These are phyloP conservation scores for Aspergillus sclerotialis DNA, from an alignment of 2,329 filamentous ascomycete species.

Conservation along the genomic window DNA sequence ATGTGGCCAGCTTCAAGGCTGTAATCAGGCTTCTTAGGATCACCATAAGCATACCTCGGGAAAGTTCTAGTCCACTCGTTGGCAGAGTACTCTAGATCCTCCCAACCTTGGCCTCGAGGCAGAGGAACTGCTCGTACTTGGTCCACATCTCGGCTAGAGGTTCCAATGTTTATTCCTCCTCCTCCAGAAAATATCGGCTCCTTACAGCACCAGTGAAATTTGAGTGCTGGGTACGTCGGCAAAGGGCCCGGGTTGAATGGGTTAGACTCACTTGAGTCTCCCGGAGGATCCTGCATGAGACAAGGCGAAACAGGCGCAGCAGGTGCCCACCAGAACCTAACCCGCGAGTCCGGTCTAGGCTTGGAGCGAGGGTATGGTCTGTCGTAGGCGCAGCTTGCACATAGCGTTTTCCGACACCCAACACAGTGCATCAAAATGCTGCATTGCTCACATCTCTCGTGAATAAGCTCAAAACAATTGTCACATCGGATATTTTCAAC, in stretches of 20 bases:
- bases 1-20: conserved; percentile 33
- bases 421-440: conserved; percentile 57
- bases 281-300: conserved; percentile 48
- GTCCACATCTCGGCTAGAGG: conserved; percentile 48
- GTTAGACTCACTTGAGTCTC: conserved; percentile 20
- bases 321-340: conserved; percentile 53
- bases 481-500: conserved; percentile 49
- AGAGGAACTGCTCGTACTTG: conserved; percentile 51
- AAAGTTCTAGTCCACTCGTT: conserved; percentile 36
- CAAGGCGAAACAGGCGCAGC: conserved; percentile 50
- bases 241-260: conserved; percentile 28
- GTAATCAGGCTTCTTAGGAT: conserved; percentile 33
- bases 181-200: conserved; percentile 55
- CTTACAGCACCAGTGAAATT: conserved; percentile 55
- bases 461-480: conserved; percentile 46
- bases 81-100: conserved; percentile 47
- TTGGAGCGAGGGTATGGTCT: conserved; percentile 38
- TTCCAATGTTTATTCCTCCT: conserved; percentile 51
- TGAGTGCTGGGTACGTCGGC: conserved; percentile 42
- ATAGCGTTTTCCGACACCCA: conserved; percentile 54
- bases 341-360: conserved; percentile 6
- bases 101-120: conserved; percentile 48
- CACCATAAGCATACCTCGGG: conserved; percentile 33
- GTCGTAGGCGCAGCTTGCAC: conserved; percentile 54
- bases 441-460: conserved; percentile 54